These are phyloP conservation scores for Backusella westeae DNA, from an alignment of 192 early-diverging fungal species.

Conservation along the genomic window DNA sequence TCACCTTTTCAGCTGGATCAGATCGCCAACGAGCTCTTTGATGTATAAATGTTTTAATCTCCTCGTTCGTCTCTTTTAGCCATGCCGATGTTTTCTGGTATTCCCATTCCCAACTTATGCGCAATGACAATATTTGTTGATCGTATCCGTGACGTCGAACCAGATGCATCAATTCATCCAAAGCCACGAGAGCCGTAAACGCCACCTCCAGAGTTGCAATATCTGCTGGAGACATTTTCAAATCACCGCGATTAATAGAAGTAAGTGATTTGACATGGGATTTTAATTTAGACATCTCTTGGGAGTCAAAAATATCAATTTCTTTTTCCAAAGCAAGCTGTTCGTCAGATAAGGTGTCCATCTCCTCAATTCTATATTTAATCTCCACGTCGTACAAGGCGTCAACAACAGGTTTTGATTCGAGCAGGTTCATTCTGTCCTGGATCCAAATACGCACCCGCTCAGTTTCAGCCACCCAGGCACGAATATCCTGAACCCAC, in stretches of 20 bases:
- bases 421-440: conserved; percentile 24
- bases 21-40: conserved; percentile 23
- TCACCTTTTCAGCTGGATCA: background rate
- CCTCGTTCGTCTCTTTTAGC: conserved; percentile 11
- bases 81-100: conserved; percentile 24
- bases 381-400: conserved; percentile 15
- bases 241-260: conserved; percentile 6
- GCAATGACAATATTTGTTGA: conserved; percentile 28
- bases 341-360: conserved; percentile 26
- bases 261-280: conserved; percentile 41
- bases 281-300: conserved; percentile 40
- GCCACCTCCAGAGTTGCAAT: conserved; percentile 43
- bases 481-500: conserved; percentile 35
- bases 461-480: conserved; percentile 43
- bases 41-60: conserved; percentile 22
- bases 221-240: conserved; percentile 38
- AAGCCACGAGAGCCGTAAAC: conserved; percentile 34
- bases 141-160: conserved; percentile 32
- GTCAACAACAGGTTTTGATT: conserved; percentile 25
- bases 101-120: conserved; percentile 38
- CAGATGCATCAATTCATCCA: conserved; percentile 37
- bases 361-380: conserved; percentile 20
- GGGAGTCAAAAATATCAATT: conserved; percentile 36
- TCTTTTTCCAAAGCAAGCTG: conserved; percentile 33
- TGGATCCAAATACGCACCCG: conserved; percentile 40